phyloP scores from a whole-genome alignment of 2,329 filamentous ascomycete species.

The Phialophora tarda region DNA sequence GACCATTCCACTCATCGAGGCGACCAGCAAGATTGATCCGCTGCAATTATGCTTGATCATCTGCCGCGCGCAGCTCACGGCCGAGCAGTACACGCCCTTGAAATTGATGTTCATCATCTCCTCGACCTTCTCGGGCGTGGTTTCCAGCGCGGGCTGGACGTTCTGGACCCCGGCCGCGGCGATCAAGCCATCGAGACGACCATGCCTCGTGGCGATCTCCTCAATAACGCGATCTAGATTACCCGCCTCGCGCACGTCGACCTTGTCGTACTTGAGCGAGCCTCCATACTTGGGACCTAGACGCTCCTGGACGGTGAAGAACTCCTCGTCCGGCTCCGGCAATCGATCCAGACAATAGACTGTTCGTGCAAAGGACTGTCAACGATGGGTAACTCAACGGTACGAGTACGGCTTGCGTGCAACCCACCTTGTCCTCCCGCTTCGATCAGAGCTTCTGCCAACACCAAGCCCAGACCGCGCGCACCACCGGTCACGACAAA shows the following conservation, averaged over 20 bases:
- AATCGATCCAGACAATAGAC: slow-evolving; percentile 58
- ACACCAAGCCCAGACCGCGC: slow-evolving; percentile 51
- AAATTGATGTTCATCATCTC: slow-evolving; percentile 43
- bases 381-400: slow-evolving; percentile 17
- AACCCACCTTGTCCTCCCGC: slow-evolving; percentile 55
- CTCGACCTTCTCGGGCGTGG: slow-evolving; percentile 49
- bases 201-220: slow-evolving; percentile 45
- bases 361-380: slow-evolving; percentile 36
- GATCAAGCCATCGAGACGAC: slow-evolving; percentile 50
- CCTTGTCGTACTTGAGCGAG: slow-evolving; percentile 52
- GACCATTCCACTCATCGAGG: slow-evolving; percentile 66
- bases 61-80: slow-evolving; percentile 63
- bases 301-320: slow-evolving; percentile 48
- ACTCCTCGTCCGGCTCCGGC: slow-evolving; percentile 52
- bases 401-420: slow-evolving; percentile 45
- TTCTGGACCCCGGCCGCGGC: slow-evolving; percentile 53
- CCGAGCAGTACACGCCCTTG: slow-evolving; percentile 38
- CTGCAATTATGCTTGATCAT: slow-evolving; percentile 65
- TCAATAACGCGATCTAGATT: slow-evolving; percentile 47
- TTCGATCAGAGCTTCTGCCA: slow-evolving; percentile 56
- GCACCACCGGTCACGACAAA: slow-evolving; percentile 53
- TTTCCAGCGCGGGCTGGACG: slow-evolving; percentile 49
- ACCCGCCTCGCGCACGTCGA: slow-evolving; percentile 49
- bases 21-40: slow-evolving; percentile 67
- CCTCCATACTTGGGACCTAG: slow-evolving; percentile 47